These are phyloP conservation scores for Schizothecium vesticola DNA, from an alignment of 495 filamentous ascomycete species.

Conservation along the genomic window DNA sequence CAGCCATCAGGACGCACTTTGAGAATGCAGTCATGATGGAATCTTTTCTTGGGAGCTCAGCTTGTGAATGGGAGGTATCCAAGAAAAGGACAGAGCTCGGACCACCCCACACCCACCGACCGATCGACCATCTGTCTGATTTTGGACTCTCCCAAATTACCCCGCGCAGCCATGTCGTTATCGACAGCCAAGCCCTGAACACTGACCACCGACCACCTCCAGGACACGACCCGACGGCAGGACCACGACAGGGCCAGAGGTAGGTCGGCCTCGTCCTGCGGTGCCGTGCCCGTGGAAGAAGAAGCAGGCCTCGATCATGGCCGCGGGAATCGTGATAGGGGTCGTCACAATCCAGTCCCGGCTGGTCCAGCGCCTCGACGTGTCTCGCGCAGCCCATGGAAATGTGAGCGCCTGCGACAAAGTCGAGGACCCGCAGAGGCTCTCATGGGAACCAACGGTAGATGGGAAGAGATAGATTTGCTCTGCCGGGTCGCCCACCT, in stretches of 20 bases:
- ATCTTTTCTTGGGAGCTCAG: neutral
- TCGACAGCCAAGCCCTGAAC: neutral
- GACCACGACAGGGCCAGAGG: neutral
- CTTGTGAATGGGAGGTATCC: neutral
- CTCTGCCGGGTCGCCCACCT: neutral
- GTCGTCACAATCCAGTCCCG: neutral
- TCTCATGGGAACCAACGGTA: neutral
- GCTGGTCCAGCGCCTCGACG: neutral
- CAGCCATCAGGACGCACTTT: neutral
- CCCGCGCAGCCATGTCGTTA: neutral
- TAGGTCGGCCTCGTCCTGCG: neutral
- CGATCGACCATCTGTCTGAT: neutral
- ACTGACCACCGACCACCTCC: neutral
- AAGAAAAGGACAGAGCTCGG: neutral
- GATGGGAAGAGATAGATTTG: neutral
- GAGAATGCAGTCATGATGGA: neutral
- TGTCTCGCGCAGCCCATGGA: neutral
- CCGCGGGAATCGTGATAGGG: neutral
- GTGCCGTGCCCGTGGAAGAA: neutral
- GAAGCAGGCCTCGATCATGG: neutral
- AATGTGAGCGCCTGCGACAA: neutral
- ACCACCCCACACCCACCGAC: neutral
- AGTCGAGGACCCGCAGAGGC: too few relatives aligned
- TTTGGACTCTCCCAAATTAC: neutral
- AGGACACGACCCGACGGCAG: neutral